Base-by-base conservation (phyloP, 768 basidiomycete species). In the Rubroboletus pulcherrimus region DNA sequence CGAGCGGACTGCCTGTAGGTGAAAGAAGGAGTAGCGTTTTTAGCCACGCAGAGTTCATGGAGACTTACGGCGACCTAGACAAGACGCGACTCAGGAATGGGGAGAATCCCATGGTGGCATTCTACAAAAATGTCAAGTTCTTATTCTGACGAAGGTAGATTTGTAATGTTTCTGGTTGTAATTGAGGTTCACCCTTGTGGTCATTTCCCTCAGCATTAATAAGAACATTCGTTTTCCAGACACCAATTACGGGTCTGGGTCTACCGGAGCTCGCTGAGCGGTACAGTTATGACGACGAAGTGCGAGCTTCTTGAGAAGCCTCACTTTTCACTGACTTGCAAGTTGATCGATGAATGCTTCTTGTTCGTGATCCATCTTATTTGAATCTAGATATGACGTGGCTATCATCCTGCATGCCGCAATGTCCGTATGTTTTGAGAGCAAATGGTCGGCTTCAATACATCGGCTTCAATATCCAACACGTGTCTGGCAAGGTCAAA, bases 51-150 rank as follows among this genome's bases (percentile, higher is more conserved):
- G 89, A 95, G 69, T 98, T 98, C 68, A 74, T 98, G 78, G 80
- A 82, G 65, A 86, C 87, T 45, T 98, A 92, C 67, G 93, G 84
- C 38, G 85, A 93, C 57, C 66, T 92, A 34, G 75, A 74, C 56
- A 78, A 75, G 69, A 97, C 96, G 21, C 78, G 77, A 43, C 72
- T 93, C 51, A 77, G 75, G 58, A 94, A 82, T 68, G 92, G 94
- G 49, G 91, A 91, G 73, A 95, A 94, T 69, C 91, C 94, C 7
- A 78, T 97, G 79, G 66, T 94, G 53, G 85, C 87, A 62, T 94
- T 87, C 71, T 98, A 97, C 71, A 82, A 88, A 72, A 97, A 97
- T 74, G 94, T 94, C 57, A 93, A 94, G 71, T 86, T 97, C 67
- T 76, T 96, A 66, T 96, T 96, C 63, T 96, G 62, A 78, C 21